Percentiles rank a stretch among this genome's conserved stretches.
phyloP scores from a whole-genome alignment of 805 yeast species.

The Candida nonsorbophila region DNA sequence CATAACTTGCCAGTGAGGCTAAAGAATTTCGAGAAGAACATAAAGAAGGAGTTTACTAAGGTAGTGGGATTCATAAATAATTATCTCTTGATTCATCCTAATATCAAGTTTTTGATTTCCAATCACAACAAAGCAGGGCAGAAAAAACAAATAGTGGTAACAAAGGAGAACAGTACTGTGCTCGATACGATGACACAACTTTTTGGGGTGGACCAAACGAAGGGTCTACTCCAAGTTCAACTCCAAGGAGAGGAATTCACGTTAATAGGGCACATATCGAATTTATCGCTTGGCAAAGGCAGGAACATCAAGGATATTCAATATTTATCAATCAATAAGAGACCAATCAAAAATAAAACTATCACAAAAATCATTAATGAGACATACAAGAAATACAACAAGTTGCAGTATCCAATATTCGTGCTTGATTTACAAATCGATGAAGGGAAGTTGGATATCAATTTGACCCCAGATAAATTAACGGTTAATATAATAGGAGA shows the following conservation, averaged over 20 bases:
- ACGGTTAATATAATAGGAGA: constrained; percentile 44
- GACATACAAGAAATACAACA: constrained; percentile 64
- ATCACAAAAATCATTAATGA: constrained; percentile 64
- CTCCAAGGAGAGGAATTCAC: constrained; percentile 26
- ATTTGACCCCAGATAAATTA: constrained; percentile 89
- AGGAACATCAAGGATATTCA: constrained; percentile 73
- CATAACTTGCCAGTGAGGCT: constrained; percentile 73
- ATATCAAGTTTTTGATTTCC: constrained; percentile 55
- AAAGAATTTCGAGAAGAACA: constrained; percentile 63
- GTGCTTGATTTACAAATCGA: constrained; percentile 55
- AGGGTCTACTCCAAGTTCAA: constrained; percentile 51
- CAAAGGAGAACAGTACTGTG: constrained; percentile 42
- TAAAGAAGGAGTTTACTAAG: constrained; percentile 67
- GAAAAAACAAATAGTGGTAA: constrained; percentile 51
- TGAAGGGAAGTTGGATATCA: constrained; percentile 62
- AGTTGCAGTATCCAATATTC: constrained; percentile 67
- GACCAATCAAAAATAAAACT: constrained; percentile 64
- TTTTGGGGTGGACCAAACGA: constrained; percentile 63
- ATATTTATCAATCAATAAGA: constrained; percentile 59
- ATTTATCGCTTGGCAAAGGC: constrained; percentile 67
- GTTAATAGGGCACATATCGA: constrained; percentile 64
- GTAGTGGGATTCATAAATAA: constrained; percentile 59
- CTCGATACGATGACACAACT: constrained; percentile 57
- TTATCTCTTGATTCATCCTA: constrained; percentile 57
- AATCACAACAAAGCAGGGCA: constrained; percentile 37